Evolutionary conservation across 768 basidiomycete species (phyloP).

Genomic region (Leccinum rimulosum): DNA sequence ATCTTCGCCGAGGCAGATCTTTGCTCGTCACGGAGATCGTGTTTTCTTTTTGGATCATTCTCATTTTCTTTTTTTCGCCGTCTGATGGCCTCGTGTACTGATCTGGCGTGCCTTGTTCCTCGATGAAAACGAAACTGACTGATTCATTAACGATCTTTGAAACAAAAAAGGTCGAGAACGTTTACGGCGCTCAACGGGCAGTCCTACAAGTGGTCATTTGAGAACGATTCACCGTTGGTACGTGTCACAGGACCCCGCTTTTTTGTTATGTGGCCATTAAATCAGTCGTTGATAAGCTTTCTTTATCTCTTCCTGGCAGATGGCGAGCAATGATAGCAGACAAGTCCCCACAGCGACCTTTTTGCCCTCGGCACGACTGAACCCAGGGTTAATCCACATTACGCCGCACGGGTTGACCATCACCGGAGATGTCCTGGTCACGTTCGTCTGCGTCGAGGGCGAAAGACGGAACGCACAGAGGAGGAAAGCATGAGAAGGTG

Average conservation of each 20-base stretch:
- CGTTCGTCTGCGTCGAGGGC: slow-evolving; percentile 34
- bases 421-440: slow-evolving; percentile 31
- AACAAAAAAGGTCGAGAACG: slow-evolving; percentile 28
- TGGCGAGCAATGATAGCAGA: slow-evolving; percentile 34
- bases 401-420: slow-evolving; percentile 34
- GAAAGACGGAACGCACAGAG: slow-evolving; percentile 31
- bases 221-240: slow-evolving; percentile 32
- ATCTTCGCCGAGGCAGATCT: not conserved
- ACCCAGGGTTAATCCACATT: slow-evolving; percentile 32
- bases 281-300: slow-evolving; percentile 1
- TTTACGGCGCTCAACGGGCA: slow-evolving; percentile 35
- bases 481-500: slow-evolving; percentile 9
- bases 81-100: not conserved
- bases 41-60: slow-evolving; percentile 8
- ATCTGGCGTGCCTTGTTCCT: not conserved
- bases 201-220: slow-evolving; percentile 35
- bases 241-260: not conserved
- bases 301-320: slow-evolving; percentile 9
- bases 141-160: not conserved
- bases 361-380: slow-evolving; percentile 21
- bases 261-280: not conserved
- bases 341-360: slow-evolving; percentile 33
- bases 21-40: not conserved
- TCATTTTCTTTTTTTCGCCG: not conserved
- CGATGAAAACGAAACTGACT: not conserved